phyloP scores from a whole-genome alignment of 345 rosid genomes.

The Euphorbia tirucalli region DNA sequence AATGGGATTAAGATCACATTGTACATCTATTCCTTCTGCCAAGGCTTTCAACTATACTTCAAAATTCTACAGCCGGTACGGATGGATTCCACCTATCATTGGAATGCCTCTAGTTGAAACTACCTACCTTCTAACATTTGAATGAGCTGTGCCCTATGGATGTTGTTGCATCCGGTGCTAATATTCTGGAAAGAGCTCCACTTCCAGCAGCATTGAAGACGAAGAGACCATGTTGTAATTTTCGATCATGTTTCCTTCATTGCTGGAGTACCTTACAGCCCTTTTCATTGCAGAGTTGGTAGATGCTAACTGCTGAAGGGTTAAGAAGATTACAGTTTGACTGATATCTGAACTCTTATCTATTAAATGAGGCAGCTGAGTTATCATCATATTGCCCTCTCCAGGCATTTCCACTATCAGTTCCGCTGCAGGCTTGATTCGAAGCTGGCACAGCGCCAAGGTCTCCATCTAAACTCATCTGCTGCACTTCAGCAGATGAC shows the following conservation, averaged over 20 bases:
- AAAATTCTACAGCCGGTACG: not conserved
- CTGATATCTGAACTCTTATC: constrained; percentile 30
- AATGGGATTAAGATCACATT: not conserved
- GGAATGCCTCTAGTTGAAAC: not conserved
- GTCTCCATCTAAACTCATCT: constrained; percentile 92
- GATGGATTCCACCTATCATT: too few relatives aligned
- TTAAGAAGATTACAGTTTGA: not conserved
- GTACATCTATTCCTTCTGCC: constrained; percentile 13
- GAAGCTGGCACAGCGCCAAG: constrained; percentile 65
- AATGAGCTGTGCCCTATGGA: not conserved
- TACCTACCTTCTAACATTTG: not conserved
- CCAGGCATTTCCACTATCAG: constrained; percentile 89
- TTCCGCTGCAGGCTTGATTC: constrained; percentile 83
- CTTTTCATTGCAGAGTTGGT: not conserved
- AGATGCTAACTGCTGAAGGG: constrained; percentile 1
- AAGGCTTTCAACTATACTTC: constrained; percentile 5
- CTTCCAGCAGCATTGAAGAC: not conserved
- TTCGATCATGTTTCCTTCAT: not conserved
- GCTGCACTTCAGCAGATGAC: constrained; percentile 91
- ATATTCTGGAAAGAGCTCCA: not conserved
- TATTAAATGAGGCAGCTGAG: constrained; percentile 80
- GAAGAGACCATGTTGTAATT: not conserved
- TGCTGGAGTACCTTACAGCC: not conserved
- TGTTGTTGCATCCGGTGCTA: not conserved
- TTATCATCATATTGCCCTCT: constrained; percentile 74